A percentile compares a stretch with the other conserved stretches of the same genome.
phyloP scores from a whole-genome alignment of 208 protist genomes.

The Leishmania arabica region DNA sequence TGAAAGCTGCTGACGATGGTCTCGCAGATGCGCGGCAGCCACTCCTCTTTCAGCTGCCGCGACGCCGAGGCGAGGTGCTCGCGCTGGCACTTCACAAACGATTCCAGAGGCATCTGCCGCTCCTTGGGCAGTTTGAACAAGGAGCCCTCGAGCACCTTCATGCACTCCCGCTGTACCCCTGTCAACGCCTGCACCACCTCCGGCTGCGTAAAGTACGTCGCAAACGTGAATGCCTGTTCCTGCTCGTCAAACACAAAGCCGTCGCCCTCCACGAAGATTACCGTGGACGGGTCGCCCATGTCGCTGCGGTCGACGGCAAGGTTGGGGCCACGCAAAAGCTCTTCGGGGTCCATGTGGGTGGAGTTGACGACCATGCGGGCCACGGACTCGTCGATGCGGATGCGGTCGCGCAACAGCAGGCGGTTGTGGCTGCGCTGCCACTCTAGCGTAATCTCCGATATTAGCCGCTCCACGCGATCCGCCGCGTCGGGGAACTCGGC shows the following conservation, averaged over 20 bases:
- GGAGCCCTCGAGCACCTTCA: conserved; percentile 87
- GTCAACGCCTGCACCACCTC: conserved; percentile 92
- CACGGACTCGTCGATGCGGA: conserved; percentile 75
- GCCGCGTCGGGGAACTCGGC: conserved; percentile 75
- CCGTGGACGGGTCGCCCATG: conserved; percentile 54
- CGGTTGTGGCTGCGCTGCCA: conserved; percentile 93
- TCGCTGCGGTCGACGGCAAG: conserved; percentile 70
- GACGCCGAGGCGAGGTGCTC: conserved; percentile 73
- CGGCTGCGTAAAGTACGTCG: conserved; percentile 94
- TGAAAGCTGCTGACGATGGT: conserved; percentile 87
- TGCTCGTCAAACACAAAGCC: conserved; percentile 78
- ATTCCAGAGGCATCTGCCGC: conserved; percentile 88
- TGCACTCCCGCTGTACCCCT: conserved; percentile 86
- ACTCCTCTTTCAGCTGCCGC: conserved; percentile 90
- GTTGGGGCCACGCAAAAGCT: conserved; percentile 83
- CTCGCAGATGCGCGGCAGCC: conserved; percentile 90
- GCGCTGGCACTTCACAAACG: conserved; percentile 83
- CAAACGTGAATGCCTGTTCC: conserved; percentile 89
- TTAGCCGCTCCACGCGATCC: conserved; percentile 67
- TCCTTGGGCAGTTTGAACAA: conserved; percentile 91
- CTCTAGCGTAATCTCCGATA: conserved; percentile 87
- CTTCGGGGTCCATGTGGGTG: conserved; percentile 85
- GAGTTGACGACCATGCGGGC: conserved; percentile 80
- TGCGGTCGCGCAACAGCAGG: conserved; percentile 88
- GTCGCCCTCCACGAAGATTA: conserved; percentile 58